Evolutionary conservation across 257 asterid species (phyloP).

Genomic region (Solanum appendiculatum): DNA sequence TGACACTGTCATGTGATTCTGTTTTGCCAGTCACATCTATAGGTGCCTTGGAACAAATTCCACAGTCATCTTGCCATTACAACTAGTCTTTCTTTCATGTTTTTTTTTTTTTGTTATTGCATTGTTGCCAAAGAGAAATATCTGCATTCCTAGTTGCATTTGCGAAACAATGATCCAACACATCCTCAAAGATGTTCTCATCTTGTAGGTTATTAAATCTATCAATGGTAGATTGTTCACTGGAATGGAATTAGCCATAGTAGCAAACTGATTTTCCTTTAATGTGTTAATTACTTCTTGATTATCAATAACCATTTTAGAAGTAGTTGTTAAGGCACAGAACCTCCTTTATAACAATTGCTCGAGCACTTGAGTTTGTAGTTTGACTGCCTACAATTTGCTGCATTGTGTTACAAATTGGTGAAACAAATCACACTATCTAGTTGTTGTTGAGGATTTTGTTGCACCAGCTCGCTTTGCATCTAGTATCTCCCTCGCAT

Average conservation of each 20-base stretch:
- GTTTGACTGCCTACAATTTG: neutral
- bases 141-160: neutral
- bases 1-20: neutral
- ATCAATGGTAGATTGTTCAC: neutral
- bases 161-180: too few species aligned
- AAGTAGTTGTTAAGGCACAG: neutral
- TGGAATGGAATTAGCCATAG: neutral
- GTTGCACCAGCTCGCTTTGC: too few species aligned
- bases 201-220: neutral
- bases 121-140: neutral
- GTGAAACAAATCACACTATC: too few species aligned
- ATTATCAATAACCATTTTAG: neutral
- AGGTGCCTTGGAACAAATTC: neutral
- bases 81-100: neutral
- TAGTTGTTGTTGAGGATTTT: too few species aligned
- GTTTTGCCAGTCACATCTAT: too few species aligned
- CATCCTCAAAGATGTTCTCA: too few species aligned
- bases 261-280: neutral
- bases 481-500: too few species aligned
- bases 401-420: neutral
- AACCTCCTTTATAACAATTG: too few species aligned
- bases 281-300: neutral
- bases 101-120: neutral
- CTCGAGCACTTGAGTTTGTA: too few species aligned
- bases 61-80: too few species aligned